Conservation (phyloP, 495 filamentous ascomycete species). For the Neurospora sp. region DNA sequence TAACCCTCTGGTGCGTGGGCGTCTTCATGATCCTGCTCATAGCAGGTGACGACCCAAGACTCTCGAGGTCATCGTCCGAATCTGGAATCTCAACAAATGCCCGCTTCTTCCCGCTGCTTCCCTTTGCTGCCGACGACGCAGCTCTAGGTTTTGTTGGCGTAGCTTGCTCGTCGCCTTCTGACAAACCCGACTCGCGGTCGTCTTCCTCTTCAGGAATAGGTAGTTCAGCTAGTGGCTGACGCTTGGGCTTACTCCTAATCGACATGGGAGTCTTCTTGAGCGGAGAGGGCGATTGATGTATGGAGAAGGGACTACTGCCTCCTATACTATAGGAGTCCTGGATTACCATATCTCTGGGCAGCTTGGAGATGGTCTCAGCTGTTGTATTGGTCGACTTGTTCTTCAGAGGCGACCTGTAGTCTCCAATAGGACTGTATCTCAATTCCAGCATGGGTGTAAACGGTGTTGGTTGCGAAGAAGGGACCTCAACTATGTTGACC, state of each 20-base stretch:
- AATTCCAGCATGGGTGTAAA: slow-evolving; percentile 25
- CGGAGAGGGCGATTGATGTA: slow-evolving; percentile 3
- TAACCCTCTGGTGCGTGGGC: not conserved
- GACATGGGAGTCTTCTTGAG: slow-evolving; percentile 4
- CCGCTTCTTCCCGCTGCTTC: slow-evolving; percentile 3
- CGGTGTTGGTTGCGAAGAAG: slow-evolving; percentile 28
- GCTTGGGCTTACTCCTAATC: slow-evolving; percentile 1
- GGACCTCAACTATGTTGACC: slow-evolving; percentile 26
- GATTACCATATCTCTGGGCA: slow-evolving; percentile 23
- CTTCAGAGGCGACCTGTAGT: slow-evolving; percentile 24
- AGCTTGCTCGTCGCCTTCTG: not conserved
- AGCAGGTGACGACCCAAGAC: slow-evolving; percentile 13
- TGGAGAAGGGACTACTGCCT: slow-evolving; percentile 14
- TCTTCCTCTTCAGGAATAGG: slow-evolving; percentile 3
- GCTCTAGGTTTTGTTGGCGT: slow-evolving; percentile 3
- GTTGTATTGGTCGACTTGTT: slow-evolving; percentile 29
- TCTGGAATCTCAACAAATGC: slow-evolving; percentile 27
- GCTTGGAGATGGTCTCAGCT: slow-evolving; percentile 15
- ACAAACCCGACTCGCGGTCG: not conserved
- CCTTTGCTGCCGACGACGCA: slow-evolving; percentile 1
- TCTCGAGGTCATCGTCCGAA: slow-evolving; percentile 29
- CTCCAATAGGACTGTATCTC: slow-evolving; percentile 12
- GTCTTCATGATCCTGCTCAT: not conserved
- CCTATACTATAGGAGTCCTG: slow-evolving; percentile 30
- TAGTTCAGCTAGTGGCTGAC: slow-evolving; percentile 19